A percentile compares a stretch with the other conserved stretches of the same genome.
Conservation (phyloP, 225 moss, liverwort and hornwort species). For the Bryum argenteum region DNA sequence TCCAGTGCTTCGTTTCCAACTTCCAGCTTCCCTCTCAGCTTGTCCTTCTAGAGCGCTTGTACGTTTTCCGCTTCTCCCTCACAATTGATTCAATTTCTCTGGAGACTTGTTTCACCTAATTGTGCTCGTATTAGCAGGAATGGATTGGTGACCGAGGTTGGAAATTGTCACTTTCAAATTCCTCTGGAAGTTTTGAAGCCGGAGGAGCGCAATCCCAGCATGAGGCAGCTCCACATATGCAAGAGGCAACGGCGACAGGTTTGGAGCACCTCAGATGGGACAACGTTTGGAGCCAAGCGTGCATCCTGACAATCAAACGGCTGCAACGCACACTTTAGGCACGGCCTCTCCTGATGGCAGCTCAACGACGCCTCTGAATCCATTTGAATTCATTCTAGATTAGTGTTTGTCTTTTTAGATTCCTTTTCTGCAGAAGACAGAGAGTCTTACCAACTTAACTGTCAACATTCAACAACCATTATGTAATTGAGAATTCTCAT, state of each 20-base stretch:
- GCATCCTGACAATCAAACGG: slow-evolving; percentile 78
- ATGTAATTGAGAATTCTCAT: too few species aligned
- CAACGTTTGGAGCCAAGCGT: slow-evolving; percentile 70
- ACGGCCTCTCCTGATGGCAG: background rate
- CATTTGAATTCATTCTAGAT: too few species aligned
- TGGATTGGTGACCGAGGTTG: slow-evolving; percentile 80
- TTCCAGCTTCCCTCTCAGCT: slow-evolving; percentile 85
- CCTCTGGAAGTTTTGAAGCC: slow-evolving; percentile 88
- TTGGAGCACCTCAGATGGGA: slow-evolving; percentile 86
- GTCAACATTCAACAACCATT: too few species aligned
- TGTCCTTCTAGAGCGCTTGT: slow-evolving; percentile 91
- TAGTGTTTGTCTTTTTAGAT: too few species aligned
- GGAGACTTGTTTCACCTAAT: background rate
- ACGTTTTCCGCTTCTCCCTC: background rate
- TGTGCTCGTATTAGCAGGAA: slow-evolving; percentile 55
- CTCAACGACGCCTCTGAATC: background rate
- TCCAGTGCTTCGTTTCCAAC: slow-evolving; percentile 74
- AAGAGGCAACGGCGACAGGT: slow-evolving; percentile 20
- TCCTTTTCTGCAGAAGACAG: too few species aligned
- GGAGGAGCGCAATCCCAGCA: slow-evolving; percentile 32
- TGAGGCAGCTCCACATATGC: slow-evolving; percentile 6
- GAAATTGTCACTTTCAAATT: slow-evolving; percentile 75
- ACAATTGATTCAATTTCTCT: background rate
- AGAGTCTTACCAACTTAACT: too few species aligned
- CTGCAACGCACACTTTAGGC: slow-evolving; percentile 52